Conservation (phyloP, 768 basidiomycete species). For the Leccinellum luteum region DNA sequence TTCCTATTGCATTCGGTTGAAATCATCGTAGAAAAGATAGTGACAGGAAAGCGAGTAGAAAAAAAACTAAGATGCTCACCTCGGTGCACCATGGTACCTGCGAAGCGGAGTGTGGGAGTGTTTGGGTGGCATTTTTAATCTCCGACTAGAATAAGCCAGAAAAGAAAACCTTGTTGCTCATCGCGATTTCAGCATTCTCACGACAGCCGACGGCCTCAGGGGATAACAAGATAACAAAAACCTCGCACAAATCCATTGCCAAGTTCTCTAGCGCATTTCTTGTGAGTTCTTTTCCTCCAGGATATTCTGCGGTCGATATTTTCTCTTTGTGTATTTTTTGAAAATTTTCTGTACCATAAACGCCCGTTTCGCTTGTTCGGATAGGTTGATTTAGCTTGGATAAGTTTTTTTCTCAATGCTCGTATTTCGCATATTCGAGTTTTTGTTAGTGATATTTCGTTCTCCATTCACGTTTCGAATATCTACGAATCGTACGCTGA, state of each 20-base stretch:
- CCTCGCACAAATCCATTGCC: slow-evolving; percentile 20
- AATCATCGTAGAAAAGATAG: slow-evolving; percentile 22
- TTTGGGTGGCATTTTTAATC: slow-evolving; percentile 19
- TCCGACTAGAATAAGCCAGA: slow-evolving; percentile 29
- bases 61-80: slow-evolving; percentile 18
- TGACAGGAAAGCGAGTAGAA: not conserved
- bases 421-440: slow-evolving; percentile 35
- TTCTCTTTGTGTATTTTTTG: slow-evolving; percentile 12
- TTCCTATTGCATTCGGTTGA: slow-evolving; percentile 37
- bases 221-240: slow-evolving; percentile 37
- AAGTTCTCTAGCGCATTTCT: slow-evolving; percentile 12
- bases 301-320: slow-evolving; percentile 6
- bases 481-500: slow-evolving; percentile 21
- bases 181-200: slow-evolving; percentile 34
- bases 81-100: not conserved
- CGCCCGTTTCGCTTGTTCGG: slow-evolving; percentile 23
- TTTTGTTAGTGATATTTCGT: slow-evolving; percentile 31
- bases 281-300: slow-evolving; percentile 24
- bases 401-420: slow-evolving; percentile 28
- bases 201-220: slow-evolving; percentile 36
- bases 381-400: slow-evolving; percentile 32
- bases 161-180: slow-evolving; percentile 24
- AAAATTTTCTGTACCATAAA: slow-evolving; percentile 7
- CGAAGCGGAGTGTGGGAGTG: slow-evolving; percentile 3
- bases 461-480: slow-evolving; percentile 19